Conservation (phyloP, 2,329 filamentous ascomycete genomes). For the Cladophialophora yegresii region DNA sequence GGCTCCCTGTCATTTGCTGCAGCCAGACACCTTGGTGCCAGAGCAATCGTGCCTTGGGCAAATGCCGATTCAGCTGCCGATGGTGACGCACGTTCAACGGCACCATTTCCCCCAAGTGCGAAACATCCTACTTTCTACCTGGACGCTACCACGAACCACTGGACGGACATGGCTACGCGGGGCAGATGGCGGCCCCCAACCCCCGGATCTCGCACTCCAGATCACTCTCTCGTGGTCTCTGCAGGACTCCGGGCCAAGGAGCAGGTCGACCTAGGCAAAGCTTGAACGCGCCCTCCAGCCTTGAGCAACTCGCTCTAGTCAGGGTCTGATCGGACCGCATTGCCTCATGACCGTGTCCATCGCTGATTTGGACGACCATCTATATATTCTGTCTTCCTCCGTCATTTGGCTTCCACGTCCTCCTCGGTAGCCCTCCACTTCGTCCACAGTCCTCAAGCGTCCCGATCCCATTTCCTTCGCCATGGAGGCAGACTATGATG, state of each 20-base stretch:
- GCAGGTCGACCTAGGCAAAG: neutral
- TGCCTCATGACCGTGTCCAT: neutral
- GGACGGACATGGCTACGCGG: neutral
- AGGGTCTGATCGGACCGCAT: neutral
- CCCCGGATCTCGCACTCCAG: conserved; percentile 5
- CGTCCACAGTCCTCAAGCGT: neutral
- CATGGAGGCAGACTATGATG: conserved; percentile 55
- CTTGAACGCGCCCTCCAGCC: conserved; percentile 1
- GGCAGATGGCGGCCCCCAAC: neutral
- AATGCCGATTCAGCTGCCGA: conserved; percentile 3
- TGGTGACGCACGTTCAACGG: neutral
- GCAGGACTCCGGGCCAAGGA: neutral
- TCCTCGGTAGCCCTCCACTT: neutral
- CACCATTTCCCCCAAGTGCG: neutral
- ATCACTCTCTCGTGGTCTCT: neutral
- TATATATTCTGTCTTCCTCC: neutral
- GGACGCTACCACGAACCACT: neutral
- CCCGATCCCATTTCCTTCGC: conserved; percentile 18
- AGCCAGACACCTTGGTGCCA: no score
- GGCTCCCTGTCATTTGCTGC: neutral
- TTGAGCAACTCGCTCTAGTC: neutral
- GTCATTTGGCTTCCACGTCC: neutral
- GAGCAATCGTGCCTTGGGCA: neutral
- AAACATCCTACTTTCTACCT: neutral
- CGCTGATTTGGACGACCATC: neutral